These are phyloP conservation scores for Fraxinus greggii DNA, from an alignment of 305 asterid genomes.

Conservation along the genomic window DNA sequence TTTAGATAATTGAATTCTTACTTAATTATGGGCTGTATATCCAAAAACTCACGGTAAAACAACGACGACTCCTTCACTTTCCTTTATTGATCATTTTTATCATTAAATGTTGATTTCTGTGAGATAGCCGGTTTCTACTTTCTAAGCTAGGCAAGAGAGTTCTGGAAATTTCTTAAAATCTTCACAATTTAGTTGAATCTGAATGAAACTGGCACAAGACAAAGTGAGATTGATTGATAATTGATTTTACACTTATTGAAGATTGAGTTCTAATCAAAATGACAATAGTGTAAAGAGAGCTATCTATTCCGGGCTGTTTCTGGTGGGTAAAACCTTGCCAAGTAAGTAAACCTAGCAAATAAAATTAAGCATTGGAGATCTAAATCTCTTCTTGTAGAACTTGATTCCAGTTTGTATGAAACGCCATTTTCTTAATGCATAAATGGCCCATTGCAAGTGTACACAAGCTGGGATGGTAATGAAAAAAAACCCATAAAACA, in stretches of 20 bases:
- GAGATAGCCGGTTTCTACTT: neutral
- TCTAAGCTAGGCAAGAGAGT: neutral
- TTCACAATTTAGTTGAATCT: neutral
- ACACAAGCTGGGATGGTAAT: neutral
- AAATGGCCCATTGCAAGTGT: slow-evolving; percentile 4
- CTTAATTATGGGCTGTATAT: neutral
- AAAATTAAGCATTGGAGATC: neutral
- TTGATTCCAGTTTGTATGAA: neutral
- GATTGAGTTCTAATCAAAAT: slow-evolving; percentile 4
- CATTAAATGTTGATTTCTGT: neutral
- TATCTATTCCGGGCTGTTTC: neutral
- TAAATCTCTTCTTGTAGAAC: slow-evolving; percentile 4
- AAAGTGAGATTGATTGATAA: neutral
- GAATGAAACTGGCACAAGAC: neutral
- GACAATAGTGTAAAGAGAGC: neutral
- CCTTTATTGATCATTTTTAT: neutral
- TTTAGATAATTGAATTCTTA: neutral
- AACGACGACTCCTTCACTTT: neutral
- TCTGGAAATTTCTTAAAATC: neutral
- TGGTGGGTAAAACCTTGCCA: slow-evolving; percentile 17
- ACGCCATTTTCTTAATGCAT: neutral
- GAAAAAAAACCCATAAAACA: neutral
- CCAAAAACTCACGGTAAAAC: neutral
- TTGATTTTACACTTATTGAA: neutral
- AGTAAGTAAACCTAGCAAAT: neutral